These are phyloP conservation scores for Zizania latifolia DNA, from an alignment of 176 grass and related monocot genomes.

Conservation along the genomic window DNA sequence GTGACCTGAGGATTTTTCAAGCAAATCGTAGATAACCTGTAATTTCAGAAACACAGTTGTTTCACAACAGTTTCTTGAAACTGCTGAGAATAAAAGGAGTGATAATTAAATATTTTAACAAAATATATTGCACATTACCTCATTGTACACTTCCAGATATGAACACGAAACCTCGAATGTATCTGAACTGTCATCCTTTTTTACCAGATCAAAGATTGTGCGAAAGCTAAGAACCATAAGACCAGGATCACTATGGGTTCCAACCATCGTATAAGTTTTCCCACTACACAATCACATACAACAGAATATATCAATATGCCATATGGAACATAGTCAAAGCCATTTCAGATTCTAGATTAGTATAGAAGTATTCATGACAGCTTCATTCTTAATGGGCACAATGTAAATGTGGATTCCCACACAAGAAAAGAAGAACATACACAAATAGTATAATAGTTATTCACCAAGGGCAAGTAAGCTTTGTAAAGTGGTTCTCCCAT, in stretches of 20 bases:
- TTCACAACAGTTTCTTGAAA: conserved; percentile 14
- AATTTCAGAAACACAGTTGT: conserved; percentile 31
- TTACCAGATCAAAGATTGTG: conserved; percentile 97
- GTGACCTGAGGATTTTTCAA: conserved; percentile 95
- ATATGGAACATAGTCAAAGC: neutral
- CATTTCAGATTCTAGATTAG: neutral
- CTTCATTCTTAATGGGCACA: neutral
- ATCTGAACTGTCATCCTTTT: conserved; percentile 66
- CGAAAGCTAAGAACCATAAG: conserved; percentile 98
- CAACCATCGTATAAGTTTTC: conserved; percentile 99
- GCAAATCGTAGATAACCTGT: conserved; percentile 99
- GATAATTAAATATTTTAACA: neutral
- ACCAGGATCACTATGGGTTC: conserved; percentile 78
- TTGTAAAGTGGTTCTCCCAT: neutral
- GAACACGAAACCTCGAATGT: conserved; percentile 92
- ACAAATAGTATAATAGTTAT: neutral
- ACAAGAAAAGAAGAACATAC: neutral
- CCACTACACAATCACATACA: conserved; percentile 53
- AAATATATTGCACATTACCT: conserved; percentile 44
- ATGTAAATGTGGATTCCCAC: neutral
- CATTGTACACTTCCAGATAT: conserved; percentile 99
- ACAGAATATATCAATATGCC: conserved; percentile 16
- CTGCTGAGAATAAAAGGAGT: conserved; percentile 1
- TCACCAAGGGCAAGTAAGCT: neutral
- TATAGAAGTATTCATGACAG: neutral